Conservation (phyloP, 2,329 filamentous ascomycete species). For the Pseudophaeomoniella oleicola region DNA sequence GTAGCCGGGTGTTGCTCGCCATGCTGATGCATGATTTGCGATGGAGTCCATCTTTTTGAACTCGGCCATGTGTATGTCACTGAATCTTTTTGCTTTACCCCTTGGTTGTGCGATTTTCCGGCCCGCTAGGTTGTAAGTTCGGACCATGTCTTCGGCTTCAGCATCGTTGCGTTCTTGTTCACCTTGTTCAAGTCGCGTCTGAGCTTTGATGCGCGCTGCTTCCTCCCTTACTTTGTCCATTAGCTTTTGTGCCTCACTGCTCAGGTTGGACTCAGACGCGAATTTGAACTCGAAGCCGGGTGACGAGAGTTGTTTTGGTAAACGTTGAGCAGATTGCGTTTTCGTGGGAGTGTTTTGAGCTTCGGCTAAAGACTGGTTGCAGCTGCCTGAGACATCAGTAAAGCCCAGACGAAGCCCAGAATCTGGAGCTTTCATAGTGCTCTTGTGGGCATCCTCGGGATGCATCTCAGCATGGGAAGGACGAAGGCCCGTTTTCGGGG, state of each 20-base stretch:
- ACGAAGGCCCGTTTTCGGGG: slow-evolving; percentile 52
- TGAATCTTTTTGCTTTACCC: slow-evolving; percentile 65
- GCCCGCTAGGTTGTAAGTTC: slow-evolving; percentile 21
- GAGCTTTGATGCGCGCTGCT: slow-evolving; percentile 54
- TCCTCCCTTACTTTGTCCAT: slow-evolving; percentile 58
- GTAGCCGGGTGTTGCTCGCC: slow-evolving; percentile 32
- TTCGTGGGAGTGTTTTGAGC: slow-evolving; percentile 28
- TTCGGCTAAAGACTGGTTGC: slow-evolving; percentile 8
- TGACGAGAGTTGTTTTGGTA: slow-evolving; percentile 22
- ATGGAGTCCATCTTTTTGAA: slow-evolving; percentile 99
- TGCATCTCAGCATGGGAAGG: slow-evolving; percentile 77
- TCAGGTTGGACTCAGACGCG: slow-evolving; percentile 26
- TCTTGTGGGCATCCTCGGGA: slow-evolving; percentile 64
- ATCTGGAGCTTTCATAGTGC: slow-evolving; percentile 60
- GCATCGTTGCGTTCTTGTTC: slow-evolving; percentile 35
- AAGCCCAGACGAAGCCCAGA: slow-evolving; percentile 75
- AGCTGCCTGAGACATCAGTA: slow-evolving; percentile 11
- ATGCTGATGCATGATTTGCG: slow-evolving; percentile 68
- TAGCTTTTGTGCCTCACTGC: slow-evolving; percentile 37
- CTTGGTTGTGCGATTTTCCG: slow-evolving; percentile 71
- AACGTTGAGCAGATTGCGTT: slow-evolving; percentile 5
- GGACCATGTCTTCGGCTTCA: slow-evolving; percentile 28
- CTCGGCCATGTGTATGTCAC: slow-evolving; percentile 68
- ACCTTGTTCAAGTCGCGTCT: slow-evolving; percentile 49
- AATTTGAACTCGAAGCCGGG: slow-evolving; percentile 33